phyloP scores from a whole-genome alignment of 768 basidiomycete genomes.

The Glaciozyma martinii region DNA sequence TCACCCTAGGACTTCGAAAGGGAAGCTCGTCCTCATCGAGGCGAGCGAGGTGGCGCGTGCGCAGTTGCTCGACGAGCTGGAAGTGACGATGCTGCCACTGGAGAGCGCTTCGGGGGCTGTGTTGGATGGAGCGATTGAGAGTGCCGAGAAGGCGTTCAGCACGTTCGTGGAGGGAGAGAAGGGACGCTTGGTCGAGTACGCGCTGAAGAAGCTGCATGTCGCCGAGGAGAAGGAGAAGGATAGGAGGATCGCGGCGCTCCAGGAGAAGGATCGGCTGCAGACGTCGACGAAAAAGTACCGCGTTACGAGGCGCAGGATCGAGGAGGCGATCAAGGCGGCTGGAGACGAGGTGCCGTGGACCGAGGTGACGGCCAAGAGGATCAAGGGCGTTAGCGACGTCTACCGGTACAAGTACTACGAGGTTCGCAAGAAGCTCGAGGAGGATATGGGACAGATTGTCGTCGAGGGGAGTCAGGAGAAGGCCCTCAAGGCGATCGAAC shows the following conservation, averaged over 20 bases:
- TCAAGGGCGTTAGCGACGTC: constrained; percentile 22
- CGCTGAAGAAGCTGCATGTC: neutral
- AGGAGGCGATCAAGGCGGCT: constrained; percentile 14
- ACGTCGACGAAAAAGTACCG: constrained; percentile 12
- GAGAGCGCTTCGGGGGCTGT: neutral
- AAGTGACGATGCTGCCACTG: constrained; percentile 8
- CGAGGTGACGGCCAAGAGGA: constrained; percentile 13
- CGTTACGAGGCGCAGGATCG: constrained; percentile 14
- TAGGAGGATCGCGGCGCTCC: constrained; percentile 2
- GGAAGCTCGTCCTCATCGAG: constrained; percentile 6
- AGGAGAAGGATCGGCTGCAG: neutral
- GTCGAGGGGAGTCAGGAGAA: constrained; percentile 11
- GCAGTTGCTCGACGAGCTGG: constrained; percentile 15
- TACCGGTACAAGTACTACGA: constrained; percentile 23
- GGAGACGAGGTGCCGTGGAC: constrained; percentile 6
- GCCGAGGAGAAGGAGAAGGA: constrained; percentile 24
- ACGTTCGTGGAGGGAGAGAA: constrained; percentile 11
- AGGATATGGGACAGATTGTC: constrained; percentile 20
- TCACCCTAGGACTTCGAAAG: neutral
- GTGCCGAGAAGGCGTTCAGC: constrained; percentile 15
- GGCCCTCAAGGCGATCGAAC: constrained; percentile 9
- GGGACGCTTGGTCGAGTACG: constrained; percentile 11
- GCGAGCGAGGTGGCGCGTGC: constrained; percentile 6
- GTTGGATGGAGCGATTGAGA: constrained; percentile 3
- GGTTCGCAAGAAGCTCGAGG: constrained; percentile 25